These are phyloP conservation scores for Garcia nutans DNA, from an alignment of 345 rosid genomes.

Conservation along the genomic window DNA sequence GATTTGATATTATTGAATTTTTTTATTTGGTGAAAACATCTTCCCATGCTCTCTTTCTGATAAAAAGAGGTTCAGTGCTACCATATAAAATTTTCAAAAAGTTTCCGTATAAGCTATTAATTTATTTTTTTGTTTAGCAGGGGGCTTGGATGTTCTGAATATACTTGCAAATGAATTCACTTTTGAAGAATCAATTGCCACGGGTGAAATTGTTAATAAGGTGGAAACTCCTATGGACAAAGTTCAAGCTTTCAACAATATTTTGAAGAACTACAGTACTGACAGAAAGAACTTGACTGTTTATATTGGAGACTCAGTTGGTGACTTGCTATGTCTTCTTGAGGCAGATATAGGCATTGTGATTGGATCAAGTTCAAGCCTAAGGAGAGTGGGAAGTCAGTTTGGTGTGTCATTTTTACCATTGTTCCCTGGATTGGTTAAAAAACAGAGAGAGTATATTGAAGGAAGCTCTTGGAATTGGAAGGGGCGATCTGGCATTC, in stretches of 20 bases:
- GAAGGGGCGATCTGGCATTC: slow-evolving; percentile 70
- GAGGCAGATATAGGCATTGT: slow-evolving; percentile 94
- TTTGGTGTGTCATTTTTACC: slow-evolving; percentile 90
- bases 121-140: slow-evolving; percentile 34
- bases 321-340: slow-evolving; percentile 89
- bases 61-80: neutral
- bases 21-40: neutral
- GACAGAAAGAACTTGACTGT: slow-evolving; percentile 54
- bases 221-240: slow-evolving; percentile 82
- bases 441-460: slow-evolving; percentile 59
- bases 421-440: slow-evolving; percentile 59
- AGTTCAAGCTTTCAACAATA: slow-evolving; percentile 52
- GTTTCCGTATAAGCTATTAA: neutral
- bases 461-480: slow-evolving; percentile 53
- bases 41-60: neutral
- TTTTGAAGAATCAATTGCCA: slow-evolving; percentile 62
- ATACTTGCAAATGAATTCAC: slow-evolving; percentile 81
- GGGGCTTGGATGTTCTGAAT: slow-evolving; percentile 53
- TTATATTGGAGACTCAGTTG: slow-evolving; percentile 87
- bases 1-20: neutral
- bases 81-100: neutral
- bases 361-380: slow-evolving; percentile 75
- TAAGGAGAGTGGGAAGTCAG: slow-evolving; percentile 72
- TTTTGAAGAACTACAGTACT: slow-evolving; percentile 34
- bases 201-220: slow-evolving; percentile 67